Evolutionary conservation across 768 basidiomycete species (phyloP).

Genomic region (Mycena metata): DNA sequence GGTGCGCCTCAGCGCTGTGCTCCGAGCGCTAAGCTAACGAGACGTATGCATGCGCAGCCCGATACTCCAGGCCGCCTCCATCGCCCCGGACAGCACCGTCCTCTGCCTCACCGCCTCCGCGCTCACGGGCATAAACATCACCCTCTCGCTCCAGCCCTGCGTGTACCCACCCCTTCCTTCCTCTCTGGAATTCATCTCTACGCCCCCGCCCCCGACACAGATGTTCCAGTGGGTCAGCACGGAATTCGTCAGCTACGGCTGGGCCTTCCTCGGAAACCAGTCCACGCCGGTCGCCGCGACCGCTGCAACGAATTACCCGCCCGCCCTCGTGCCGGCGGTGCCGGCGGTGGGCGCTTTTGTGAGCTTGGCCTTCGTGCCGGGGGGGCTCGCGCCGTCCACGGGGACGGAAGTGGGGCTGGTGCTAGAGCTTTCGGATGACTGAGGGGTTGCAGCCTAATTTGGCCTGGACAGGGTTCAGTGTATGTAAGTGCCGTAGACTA

Average conservation of each 20-base stretch:
- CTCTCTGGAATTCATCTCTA: not conserved
- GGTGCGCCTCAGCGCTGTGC: conserved; percentile 1
- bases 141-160: not conserved
- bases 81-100: conserved; percentile 1
- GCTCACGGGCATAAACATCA: not conserved
- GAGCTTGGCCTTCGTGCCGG: not conserved
- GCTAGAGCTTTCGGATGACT: not conserved
- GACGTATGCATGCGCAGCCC: not conserved
- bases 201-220: not conserved
- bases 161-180: not conserved
- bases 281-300: not conserved
- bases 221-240: not conserved
- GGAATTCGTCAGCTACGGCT: not conserved
- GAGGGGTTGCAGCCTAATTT: not conserved
- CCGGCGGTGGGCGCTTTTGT: not conserved
- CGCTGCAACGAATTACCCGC: not conserved
- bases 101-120: not conserved
- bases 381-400: not conserved
- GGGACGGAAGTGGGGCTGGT: not conserved
- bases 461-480: too few relatives aligned
- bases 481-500: too few relatives aligned
- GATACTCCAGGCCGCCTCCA: conserved; percentile 1
- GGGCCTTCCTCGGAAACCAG: not conserved
- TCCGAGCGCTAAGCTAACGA: not conserved
- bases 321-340: not conserved